Evolutionary conservation across 2,329 filamentous ascomycete species (phyloP).

Genomic region (Fusarium neocosmosporiellum): DNA sequence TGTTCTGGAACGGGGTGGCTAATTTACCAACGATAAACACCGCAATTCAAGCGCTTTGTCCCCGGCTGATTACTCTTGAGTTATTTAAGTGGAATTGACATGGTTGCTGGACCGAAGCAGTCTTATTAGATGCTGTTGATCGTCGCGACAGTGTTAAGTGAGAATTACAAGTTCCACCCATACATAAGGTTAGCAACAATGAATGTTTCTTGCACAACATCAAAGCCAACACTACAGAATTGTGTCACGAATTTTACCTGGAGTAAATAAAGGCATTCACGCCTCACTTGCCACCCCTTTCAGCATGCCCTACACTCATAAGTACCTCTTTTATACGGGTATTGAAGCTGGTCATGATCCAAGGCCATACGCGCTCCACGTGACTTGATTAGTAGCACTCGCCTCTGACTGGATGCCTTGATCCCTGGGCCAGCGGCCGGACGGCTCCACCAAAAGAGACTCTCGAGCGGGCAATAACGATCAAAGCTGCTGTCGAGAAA

Average conservation of each 20-base stretch:
- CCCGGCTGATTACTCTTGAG: neutral
- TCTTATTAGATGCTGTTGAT: neutral
- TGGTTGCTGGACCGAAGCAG: neutral
- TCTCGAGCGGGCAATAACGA: constrained; percentile 24
- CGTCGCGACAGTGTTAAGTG: neutral
- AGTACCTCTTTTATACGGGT: neutral
- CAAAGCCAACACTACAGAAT: neutral
- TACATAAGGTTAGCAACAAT: neutral
- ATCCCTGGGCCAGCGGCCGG: constrained; percentile 17
- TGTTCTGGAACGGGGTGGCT: constrained; percentile 29
- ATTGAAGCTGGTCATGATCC: neutral
- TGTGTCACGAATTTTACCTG: neutral
- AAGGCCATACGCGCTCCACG: constrained; percentile 26
- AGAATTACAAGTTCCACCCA: neutral
- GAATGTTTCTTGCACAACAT: neutral
- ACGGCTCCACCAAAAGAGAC: constrained; percentile 27
- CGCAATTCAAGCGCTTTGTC: neutral
- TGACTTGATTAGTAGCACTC: constrained; percentile 30
- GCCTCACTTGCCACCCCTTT: neutral
- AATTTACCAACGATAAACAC: constrained; percentile 20
- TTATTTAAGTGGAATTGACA: neutral
- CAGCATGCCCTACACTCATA: neutral
- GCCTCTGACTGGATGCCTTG: constrained; percentile 35
- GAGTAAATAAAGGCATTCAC: neutral
- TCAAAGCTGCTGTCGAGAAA: constrained; percentile 49